Evolutionary conservation across 805 yeast species (phyloP), one percentile per base, ranked within the genome.

Genomic region (Komagataella mondaviorum): DNA sequence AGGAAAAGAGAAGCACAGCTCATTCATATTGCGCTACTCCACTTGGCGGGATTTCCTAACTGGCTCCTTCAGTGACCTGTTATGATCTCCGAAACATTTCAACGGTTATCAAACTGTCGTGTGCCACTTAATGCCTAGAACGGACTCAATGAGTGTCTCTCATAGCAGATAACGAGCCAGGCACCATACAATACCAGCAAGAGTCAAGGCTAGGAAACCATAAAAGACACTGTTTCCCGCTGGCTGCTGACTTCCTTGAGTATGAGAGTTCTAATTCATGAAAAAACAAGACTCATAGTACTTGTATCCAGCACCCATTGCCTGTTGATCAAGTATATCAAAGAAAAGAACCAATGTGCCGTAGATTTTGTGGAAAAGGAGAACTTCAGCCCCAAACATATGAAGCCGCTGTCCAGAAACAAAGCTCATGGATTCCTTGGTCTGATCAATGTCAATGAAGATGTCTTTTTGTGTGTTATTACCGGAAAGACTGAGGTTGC

Each of bases 401-500:
- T 67, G 56, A 71, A 69, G 52, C 71, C 62, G 55, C 69, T 72
- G 59, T 75, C 69, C 56, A 71, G 58, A 17, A 66, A 69, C 47
- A 75, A 74, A 47, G 71, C 79, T 3, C 64, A 70, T 55, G 95
- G 95, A 1, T 85, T 90, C 60, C 65, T 93, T 16, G 99, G 99
- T 0, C 67, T 93, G 47, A 84, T 91, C 44, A 78, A 80, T 50
- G 73, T 89, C 45, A 81, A 78, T 12, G 71, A 73, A 6, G 83
- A 85, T 51, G 76, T 81, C 2, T 93, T 83, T 60, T 66, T 91
- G 44, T 86, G 95, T 50, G 78, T 88, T 0, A 88, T 93, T 51
- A 83, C 95, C 0, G 84, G 88, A 0, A 80, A 85, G 30, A 67
- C 79, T 1, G 77, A 80, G 55, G 96, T 87, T 10, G 98, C 98